Conservation (phyloP, 805 yeast genomes). For the Yamadazyma ubonensis region DNA sequence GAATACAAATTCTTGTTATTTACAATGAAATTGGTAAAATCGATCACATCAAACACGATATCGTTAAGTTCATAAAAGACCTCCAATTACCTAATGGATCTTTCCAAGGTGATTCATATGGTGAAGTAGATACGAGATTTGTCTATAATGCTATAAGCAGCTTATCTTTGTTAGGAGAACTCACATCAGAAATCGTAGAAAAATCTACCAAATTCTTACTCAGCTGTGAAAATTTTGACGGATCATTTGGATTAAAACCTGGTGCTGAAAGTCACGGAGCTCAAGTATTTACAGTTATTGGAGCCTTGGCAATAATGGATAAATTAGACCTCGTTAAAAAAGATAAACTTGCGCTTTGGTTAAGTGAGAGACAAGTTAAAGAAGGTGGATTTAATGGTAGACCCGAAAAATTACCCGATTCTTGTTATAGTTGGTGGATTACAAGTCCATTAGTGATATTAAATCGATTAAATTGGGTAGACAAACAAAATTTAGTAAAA, state of each 20-base stretch:
- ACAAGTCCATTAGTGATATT: constrained; percentile 70
- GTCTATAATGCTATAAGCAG: constrained; percentile 79
- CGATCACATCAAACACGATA: constrained; percentile 21
- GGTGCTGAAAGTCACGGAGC: constrained; percentile 97
- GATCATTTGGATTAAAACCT: constrained; percentile 91
- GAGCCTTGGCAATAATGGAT: constrained; percentile 68
- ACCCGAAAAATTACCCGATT: constrained; percentile 94
- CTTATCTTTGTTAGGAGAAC: constrained; percentile 63
- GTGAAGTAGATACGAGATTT: constrained; percentile 91
- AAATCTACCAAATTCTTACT: constrained; percentile 66
- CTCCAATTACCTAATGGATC: constrained; percentile 66
- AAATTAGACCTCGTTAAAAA: constrained; percentile 46
- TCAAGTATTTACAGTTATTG: constrained; percentile 84
- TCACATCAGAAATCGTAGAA: constrained; percentile 54
- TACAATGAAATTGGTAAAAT: constrained; percentile 56
- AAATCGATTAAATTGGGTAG: constrained; percentile 73
- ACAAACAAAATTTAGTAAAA: constrained; percentile 53
- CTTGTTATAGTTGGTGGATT: constrained; percentile 99
- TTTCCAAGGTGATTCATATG: constrained; percentile 86
- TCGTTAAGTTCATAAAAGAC: constrained; percentile 26
- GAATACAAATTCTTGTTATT: constrained; percentile 72
- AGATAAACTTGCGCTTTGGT: constrained; percentile 71
- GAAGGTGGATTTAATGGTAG: constrained; percentile 95
- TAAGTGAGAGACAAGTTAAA: constrained; percentile 80
- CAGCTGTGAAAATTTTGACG: constrained; percentile 86